Evolutionary conservation across 306 rosid genomes (phyloP), one percentile per base, ranked within the genome.

Genomic region (Prunus mongolica): DNA sequence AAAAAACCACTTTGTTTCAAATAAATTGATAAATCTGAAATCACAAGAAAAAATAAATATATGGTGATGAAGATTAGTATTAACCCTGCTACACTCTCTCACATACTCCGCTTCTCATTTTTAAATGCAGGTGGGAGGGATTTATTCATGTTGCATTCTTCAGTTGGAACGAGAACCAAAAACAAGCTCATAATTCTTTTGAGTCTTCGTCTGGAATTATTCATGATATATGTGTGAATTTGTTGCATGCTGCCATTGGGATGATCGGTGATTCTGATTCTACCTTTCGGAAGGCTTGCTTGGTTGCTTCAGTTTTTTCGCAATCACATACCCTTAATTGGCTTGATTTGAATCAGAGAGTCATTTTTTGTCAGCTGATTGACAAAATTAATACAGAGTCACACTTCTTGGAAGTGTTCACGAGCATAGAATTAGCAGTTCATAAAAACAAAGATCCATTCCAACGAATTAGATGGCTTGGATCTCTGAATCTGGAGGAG

Each of bases 61-160:
- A 45, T 8, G 46, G 25, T 52, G 14, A 47, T 65, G 19, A 32
- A 15, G 6, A 47, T 74, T 27, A 16, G 51, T 63, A 10, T 41
- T 11, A 38, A 32, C 65, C 9, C 32, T 75, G 34, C 28, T 1
- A 27, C 11, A 32, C 63, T 69, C 50, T 67, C 24, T 56, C 27
- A 46, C 51, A 27, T 45, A 25, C 68, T 77, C 55, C 71, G 49
- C 72, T 78, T 46, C 60, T 69, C 32, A 12, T 70, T 27, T 52
- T 74, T 12, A 68, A 19, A 54, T 74, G 72, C 89, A 91, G 98
- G 87, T 93, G 98, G 98, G 97, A 88, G 79, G 98, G 97, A 82
- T 83, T 89, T 72, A 81, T 82, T 65, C 97, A 88, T 70, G 82
- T 82, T 81, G 89, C 97, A 47, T 85, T 93, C 77, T 84, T 66